phyloP scores from a whole-genome alignment of 2,329 filamentous ascomycete species.

The Hypoxylon sp. region DNA sequence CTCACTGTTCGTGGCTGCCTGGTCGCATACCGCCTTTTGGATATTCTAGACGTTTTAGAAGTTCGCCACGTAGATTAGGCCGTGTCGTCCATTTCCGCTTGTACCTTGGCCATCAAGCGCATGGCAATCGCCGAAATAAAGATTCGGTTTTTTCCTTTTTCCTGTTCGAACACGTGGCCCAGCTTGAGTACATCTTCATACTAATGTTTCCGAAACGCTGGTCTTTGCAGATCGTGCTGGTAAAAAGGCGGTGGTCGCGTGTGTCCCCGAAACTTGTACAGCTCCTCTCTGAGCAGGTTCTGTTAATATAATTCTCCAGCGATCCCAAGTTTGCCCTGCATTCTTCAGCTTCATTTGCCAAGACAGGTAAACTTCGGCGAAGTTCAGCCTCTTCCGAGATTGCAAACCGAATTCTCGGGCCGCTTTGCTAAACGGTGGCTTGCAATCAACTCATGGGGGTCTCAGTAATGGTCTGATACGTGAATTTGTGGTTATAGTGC shows the following conservation, averaged over 20 bases:
- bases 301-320: slow-evolving; percentile 1
- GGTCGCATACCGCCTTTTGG: slow-evolving; percentile 15
- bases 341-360: background rate
- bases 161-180: slow-evolving; percentile 12
- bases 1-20: slow-evolving; percentile 6
- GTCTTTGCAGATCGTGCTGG: slow-evolving; percentile 1
- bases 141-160: background rate
- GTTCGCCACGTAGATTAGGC: slow-evolving; percentile 22
- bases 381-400: slow-evolving; percentile 5
- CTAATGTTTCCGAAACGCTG: slow-evolving; percentile 4
- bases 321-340: background rate
- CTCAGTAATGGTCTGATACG: slow-evolving; percentile 8
- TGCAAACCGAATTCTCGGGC: slow-evolving; percentile 1
- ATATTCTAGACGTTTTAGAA: slow-evolving; percentile 7
- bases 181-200: background rate
- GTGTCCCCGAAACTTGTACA: background rate
- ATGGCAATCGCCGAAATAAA: slow-evolving; percentile 5
- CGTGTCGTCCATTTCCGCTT: slow-evolving; percentile 10
- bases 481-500: background rate
- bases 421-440: slow-evolving; percentile 2
- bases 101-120: slow-evolving; percentile 4
- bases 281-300: slow-evolving; percentile 1
- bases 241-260: slow-evolving; percentile 1
- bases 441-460: background rate
- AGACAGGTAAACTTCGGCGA: slow-evolving; percentile 7